Base-by-base conservation (phyloP, 495 filamentous ascomycete genomes). In the Aspergillus sclerotioniger region DNA sequence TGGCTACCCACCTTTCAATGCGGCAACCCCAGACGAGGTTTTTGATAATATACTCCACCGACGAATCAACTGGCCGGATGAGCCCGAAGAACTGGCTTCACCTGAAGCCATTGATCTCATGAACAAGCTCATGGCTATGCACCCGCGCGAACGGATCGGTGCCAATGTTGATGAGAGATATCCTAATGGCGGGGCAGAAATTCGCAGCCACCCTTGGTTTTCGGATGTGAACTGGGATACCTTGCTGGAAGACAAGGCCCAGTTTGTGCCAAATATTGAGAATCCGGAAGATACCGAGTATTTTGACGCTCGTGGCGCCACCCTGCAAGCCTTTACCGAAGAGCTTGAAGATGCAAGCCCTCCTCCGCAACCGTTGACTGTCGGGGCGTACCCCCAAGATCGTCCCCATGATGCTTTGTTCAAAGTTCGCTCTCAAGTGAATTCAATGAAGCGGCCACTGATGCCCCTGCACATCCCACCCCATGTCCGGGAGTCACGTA, bases 281-380 rank as follows among this genome's bases (percentile, higher is more conserved):
- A 92, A 98, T 59, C 93, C 93, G 0, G 94, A 98, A 69, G 93
- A 98, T 63, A 98, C 94, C 0, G 94, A 98, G 63, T 98, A 98
- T 65, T 98, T 98, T 62, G 94, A 98, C 75, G 75, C 90, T 35
- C 85, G 94, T 48, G 94, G 94, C 28, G 94, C 94, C 19, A 93
- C 88, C 6, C 74, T 97, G 48, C 90, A 96, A 65, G 83, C 87
- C 6, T 98, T 98, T 67, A 84, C 87, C 15, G 90, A 96, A 62
- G 94, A 98, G 67, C 84, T 96, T 61, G 94, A 97, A 69, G 94
- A 98, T 65, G 91, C 96, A 65, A 73, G 76, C 28, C 86, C 90
- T 2, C 88, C 90, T n/a, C 74, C 70, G 25, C 61, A 67, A 13
- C 78, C 86, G 17, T 67, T 69, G 16, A 70, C 84, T 0, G 84